Evolutionary conservation across 345 rosid genomes (phyloP).

Genomic region (Citrus hindsii): DNA sequence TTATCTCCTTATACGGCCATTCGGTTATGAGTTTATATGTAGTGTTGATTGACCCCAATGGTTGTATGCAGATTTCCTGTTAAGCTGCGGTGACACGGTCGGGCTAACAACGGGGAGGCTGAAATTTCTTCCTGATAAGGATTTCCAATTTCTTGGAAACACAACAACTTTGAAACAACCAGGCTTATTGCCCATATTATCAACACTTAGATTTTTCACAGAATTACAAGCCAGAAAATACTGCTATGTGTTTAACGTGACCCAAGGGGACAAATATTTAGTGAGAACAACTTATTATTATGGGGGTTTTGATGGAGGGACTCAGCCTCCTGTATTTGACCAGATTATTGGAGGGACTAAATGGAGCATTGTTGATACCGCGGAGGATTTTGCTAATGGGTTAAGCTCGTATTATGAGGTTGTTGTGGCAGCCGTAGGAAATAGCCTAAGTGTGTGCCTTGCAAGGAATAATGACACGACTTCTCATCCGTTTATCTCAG

Average conservation of each 20-base stretch:
- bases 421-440: constrained; percentile 39
- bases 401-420: constrained; percentile 70
- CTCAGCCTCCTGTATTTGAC: constrained; percentile 76
- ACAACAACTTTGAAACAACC: constrained; percentile 40
- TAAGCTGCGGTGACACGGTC: constrained; percentile 57
- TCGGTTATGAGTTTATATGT: no score
- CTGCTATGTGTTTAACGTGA: constrained; percentile 57
- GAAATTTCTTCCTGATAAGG: constrained; percentile 58
- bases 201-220: constrained; percentile 74
- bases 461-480: constrained; percentile 60
- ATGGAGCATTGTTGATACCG: constrained; percentile 78
- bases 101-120: constrained; percentile 33
- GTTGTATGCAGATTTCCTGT: constrained; percentile 42
- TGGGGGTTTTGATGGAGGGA: constrained; percentile 75
- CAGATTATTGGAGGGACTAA: constrained; percentile 75
- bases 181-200: constrained; percentile 45
- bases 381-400: constrained; percentile 69
- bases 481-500: constrained; percentile 72
- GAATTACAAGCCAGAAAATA: constrained; percentile 49
- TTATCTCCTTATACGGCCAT: background rate
- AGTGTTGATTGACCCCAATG: background rate
- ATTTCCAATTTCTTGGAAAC: constrained; percentile 61
- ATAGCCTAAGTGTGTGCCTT: constrained; percentile 60
- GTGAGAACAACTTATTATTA: constrained; percentile 71
- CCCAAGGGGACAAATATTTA: constrained; percentile 61